phyloP scores from a whole-genome alignment of 1,139 yeast species.

The Petasospora fabianii region DNA sequence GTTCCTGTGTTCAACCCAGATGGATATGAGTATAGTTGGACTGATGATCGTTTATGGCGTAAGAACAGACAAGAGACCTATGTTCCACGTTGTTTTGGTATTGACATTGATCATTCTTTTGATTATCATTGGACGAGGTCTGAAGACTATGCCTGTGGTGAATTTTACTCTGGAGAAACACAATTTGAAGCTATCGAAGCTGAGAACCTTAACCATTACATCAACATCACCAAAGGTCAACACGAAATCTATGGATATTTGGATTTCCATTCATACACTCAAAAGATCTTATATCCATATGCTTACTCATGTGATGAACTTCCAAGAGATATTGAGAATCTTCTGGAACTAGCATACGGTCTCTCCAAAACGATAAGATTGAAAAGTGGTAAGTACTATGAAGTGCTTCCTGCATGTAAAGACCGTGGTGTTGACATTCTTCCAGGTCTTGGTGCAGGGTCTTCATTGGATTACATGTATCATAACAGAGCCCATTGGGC shows the following conservation, averaged over 20 bases:
- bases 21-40: constrained; percentile 86
- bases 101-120: constrained; percentile 85
- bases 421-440: constrained; percentile 65
- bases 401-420: constrained; percentile 73
- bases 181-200: constrained; percentile 81
- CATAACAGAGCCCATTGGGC: constrained; percentile 83
- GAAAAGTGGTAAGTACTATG: constrained; percentile 58
- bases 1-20: constrained; percentile 88
- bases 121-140: constrained; percentile 69
- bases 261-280: constrained; percentile 83
- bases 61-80: constrained; percentile 80
- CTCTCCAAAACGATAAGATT: constrained; percentile 67
- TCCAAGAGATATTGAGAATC: constrained; percentile 78
- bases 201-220: constrained; percentile 55
- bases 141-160: constrained; percentile 69
- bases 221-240: constrained; percentile 54
- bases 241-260: constrained; percentile 71
- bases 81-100: constrained; percentile 67
- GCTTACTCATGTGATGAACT: constrained; percentile 70
- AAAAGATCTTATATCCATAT: constrained; percentile 78
- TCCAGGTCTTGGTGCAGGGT: constrained; percentile 78
- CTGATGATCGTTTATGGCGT: constrained; percentile 77
- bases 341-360: constrained; percentile 79
- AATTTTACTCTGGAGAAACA: constrained; percentile 72
- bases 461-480: constrained; percentile 81